Conservation (phyloP, 2,329 filamentous ascomycete genomes). For the Pseudogymnoascus sp. region DNA sequence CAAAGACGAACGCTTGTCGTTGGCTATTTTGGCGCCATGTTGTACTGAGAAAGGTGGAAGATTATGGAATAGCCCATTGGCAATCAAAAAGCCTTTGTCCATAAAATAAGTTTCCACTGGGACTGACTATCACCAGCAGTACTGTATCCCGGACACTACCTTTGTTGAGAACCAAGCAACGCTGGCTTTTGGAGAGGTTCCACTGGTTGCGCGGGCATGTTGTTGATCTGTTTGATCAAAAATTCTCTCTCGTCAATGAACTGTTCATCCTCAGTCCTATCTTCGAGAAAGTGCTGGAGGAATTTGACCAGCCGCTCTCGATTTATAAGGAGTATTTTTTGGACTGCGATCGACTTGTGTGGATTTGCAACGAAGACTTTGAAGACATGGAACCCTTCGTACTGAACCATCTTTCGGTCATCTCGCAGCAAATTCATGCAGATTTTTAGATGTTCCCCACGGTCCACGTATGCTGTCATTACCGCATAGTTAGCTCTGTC, state of each 20-base stretch:
- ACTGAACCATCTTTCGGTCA: constrained; percentile 98
- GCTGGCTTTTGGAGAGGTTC: constrained; percentile 32
- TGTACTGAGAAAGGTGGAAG: not conserved
- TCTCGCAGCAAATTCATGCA: constrained; percentile 96
- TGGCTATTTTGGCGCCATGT: not conserved
- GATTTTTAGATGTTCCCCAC: constrained; percentile 91
- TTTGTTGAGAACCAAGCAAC: constrained; percentile 25
- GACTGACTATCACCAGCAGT: not conserved
- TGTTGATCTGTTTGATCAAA: constrained; percentile 85
- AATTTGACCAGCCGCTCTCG: constrained; percentile 85
- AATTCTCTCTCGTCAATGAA: constrained; percentile 98
- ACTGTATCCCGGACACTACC: constrained; percentile 15
- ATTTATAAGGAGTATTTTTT: constrained; percentile 94
- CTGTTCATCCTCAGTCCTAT: constrained; percentile 94
- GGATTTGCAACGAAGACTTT: constrained; percentile 99
- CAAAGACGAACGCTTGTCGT: constrained; percentile 3
- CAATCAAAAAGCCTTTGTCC: not conserved
- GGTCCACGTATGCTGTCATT: constrained; percentile 96
- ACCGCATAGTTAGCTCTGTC: constrained; percentile 96
- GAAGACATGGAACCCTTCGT: constrained; percentile 98
- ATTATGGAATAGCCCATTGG: not conserved
- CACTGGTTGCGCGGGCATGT: constrained; percentile 55
- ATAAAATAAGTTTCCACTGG: not conserved
- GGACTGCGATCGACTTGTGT: constrained; percentile 93
- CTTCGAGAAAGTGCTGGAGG: constrained; percentile 84